Conservation (phyloP, 2,329 filamentous ascomycete species). For the Sporothrix humicola region DNA sequence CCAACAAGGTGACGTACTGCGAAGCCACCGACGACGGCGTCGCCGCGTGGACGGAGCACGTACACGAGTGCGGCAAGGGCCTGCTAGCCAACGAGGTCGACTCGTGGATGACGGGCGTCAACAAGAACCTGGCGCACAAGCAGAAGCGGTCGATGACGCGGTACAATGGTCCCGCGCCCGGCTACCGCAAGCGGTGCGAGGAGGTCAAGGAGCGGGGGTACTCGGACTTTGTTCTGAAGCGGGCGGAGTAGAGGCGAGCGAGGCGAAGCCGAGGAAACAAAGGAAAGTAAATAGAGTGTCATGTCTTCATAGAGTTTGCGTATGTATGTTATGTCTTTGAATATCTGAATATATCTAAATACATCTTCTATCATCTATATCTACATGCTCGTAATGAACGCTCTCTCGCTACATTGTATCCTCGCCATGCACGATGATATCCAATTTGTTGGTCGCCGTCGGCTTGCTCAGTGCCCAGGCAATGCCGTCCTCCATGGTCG, state of each 20-base stretch:
- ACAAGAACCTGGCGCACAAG: slow-evolving; percentile 56
- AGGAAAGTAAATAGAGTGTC: neutral
- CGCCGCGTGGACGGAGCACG: slow-evolving; percentile 55
- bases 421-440: slow-evolving; percentile 32
- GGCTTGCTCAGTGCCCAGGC: slow-evolving; percentile 54
- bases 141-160: slow-evolving; percentile 53
- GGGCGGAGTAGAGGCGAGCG: neutral
- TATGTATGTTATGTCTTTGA: neutral
- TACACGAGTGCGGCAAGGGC: slow-evolving; percentile 53
- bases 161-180: slow-evolving; percentile 53
- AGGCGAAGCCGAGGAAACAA: neutral
- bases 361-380: no score
- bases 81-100: slow-evolving; percentile 55
- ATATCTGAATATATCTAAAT: neutral
- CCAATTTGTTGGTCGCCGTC: slow-evolving; percentile 61
- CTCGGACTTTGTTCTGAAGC: slow-evolving; percentile 34
- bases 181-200: slow-evolving; percentile 49
- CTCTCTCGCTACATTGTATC: neutral
- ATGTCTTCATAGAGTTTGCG: neutral
- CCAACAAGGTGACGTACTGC: slow-evolving; percentile 45
- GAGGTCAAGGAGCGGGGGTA: slow-evolving; percentile 44
- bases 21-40: slow-evolving; percentile 51
- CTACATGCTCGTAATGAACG: no score
- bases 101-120: slow-evolving; percentile 62
- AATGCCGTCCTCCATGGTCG: slow-evolving; percentile 55